Evolutionary conservation across 169 alveolate species (phyloP).

Genomic region (Cryptosporidium canis): DNA sequence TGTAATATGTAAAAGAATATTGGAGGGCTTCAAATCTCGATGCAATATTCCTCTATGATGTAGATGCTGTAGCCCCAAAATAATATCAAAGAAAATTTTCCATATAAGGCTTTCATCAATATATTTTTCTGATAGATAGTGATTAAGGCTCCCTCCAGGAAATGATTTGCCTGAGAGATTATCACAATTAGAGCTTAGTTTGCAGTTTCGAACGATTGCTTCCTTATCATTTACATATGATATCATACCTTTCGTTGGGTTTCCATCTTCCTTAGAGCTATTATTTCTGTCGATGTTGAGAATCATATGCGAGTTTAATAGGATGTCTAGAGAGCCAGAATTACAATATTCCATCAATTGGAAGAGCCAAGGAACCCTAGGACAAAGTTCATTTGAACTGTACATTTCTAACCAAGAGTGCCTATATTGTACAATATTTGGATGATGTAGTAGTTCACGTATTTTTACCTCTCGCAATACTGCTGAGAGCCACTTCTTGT

Average conservation of each 20-base stretch:
- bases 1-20: constrained; percentile 69
- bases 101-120: constrained; percentile 59
- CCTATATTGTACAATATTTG: constrained; percentile 81
- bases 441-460: constrained; percentile 82
- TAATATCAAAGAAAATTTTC: constrained; percentile 75
- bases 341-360: constrained; percentile 87
- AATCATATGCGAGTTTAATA: background rate
- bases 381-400: constrained; percentile 81
- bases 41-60: constrained; percentile 79
- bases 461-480: constrained; percentile 83
- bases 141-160: background rate
- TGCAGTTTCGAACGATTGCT: no score
- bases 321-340: constrained; percentile 76
- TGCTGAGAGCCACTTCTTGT: constrained; percentile 79
- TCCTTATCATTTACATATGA: background rate
- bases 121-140: background rate
- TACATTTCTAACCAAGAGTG: constrained; percentile 86
- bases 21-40: constrained; percentile 78
- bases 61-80: constrained; percentile 78
- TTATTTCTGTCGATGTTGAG: background rate
- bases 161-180: background rate
- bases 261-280: background rate
- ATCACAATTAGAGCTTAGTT: background rate
- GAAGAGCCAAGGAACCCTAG: constrained; percentile 86
- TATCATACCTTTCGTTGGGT: background rate